Base-by-base conservation (phyloP, 2,329 filamentous ascomycete genomes). In the Calycina marina region DNA sequence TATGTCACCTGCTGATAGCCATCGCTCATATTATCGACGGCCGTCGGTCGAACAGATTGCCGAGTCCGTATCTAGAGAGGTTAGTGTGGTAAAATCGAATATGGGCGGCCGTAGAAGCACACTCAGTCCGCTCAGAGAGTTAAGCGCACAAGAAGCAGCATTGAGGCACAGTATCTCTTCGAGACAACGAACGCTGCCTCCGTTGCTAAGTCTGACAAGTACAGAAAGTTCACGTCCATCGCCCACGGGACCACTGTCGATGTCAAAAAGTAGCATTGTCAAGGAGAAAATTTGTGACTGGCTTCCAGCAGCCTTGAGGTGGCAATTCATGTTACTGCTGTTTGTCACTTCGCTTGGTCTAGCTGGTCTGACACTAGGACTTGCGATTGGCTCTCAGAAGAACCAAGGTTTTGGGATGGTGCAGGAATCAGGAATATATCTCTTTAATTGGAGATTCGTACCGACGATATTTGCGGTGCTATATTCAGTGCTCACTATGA, bases 391-490 rank as follows among this genome's bases (percentile, higher is more conserved):
- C 3, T 42, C 40, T 10, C 14, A 35, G 14, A 28, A 17, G 16
- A 29, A 40, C 6, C 28, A 35, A 5, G 40, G 40, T 9, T 18
- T 42, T 1, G 37, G 40, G 10, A 6, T 18, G n/a, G 28, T 35
- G 12, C 24, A 36, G 5, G 26, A 27, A 9, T 30, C 17, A 4
- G 35, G 34, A 2, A 37, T 34, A 8, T 34, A 38, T 14, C 18
- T 42, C 6, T 40, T 42, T 30, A 35, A 31, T 4, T 42, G 37
- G 37, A 33, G 37, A 17, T 42, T 42, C 16, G 27, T 28, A 12
- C 40, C 40, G 5, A 42, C 40, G 8, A 18, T 42, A 5, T 11
- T 36, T 26, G 40, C 35, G 4, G 37, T 42, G 15, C 28, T 42
- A 6, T 42, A 38, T 22, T 32, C 27, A 6, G 14, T 42, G 6